These are phyloP conservation scores for Oldenlandia corymbosa DNA, from an alignment of 257 asterid species.

Conservation along the genomic window DNA sequence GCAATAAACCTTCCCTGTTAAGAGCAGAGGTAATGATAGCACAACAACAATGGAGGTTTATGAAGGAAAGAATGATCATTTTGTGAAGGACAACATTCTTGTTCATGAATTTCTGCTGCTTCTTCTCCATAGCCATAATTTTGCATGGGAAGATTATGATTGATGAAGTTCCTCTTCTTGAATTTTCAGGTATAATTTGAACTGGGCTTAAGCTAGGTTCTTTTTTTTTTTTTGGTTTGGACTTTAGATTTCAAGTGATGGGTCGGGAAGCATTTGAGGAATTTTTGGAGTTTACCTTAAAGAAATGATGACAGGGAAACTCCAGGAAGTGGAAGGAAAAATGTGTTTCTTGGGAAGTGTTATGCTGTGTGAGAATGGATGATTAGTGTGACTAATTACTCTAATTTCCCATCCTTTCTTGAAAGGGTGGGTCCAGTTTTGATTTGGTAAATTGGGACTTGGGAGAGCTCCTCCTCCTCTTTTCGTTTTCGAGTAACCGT, in stretches of 20 bases:
- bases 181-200: background rate
- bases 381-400: background rate
- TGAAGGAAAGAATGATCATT: conserved; percentile 1
- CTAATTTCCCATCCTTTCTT: too few species aligned
- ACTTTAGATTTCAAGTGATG: background rate
- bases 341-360: background rate
- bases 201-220: background rate
- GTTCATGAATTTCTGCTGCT: background rate
- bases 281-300: background rate
- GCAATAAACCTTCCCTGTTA: conserved; percentile 44
- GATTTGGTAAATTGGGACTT: background rate
- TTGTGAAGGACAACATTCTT: background rate
- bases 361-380: background rate
- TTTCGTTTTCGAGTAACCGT: too few species aligned
- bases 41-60: background rate
- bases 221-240: background rate
- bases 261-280: background rate
- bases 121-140: background rate
- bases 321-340: background rate
- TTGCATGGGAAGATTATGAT: too few species aligned
- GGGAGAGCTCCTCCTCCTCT: background rate
- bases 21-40: conserved; percentile 13
- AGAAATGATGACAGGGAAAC: background rate
- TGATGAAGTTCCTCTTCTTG: background rate
- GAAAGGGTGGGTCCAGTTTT: background rate